A percentile compares a stretch with the other conserved stretches of the same genome.
phyloP scores from a whole-genome alignment of 2,329 filamentous ascomycete genomes.

The Gnomoniopsis sp. region DNA sequence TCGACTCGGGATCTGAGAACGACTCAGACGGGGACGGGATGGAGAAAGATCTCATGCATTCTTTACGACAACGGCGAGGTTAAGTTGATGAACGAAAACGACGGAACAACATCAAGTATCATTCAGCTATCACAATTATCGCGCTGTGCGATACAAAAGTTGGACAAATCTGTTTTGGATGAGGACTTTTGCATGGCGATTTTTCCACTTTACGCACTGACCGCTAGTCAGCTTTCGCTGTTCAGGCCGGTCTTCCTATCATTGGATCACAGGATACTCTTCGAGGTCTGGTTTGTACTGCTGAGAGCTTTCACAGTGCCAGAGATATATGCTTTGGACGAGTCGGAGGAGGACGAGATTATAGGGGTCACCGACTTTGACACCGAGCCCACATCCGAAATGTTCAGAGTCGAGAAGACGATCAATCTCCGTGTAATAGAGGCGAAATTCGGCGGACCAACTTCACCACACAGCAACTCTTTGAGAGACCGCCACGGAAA shows the following conservation, averaged over 20 bases:
- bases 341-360: constrained; percentile 39
- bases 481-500: constrained; percentile 30
- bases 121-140: constrained; percentile 88
- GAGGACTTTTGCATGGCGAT: constrained; percentile 94
- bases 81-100: constrained; percentile 83
- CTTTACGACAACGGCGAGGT: constrained; percentile 93
- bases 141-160: constrained; percentile 82
- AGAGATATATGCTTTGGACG: constrained; percentile 72
- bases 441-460: constrained; percentile 53
- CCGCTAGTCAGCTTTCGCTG: constrained; percentile 68
- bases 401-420: constrained; percentile 61
- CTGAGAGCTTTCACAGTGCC: constrained; percentile 88
- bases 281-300: constrained; percentile 95
- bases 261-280: constrained; percentile 81
- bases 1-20: constrained; percentile 56
- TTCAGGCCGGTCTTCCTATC: constrained; percentile 88
- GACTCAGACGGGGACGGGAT: constrained; percentile 60
- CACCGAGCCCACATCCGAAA: constrained; percentile 40
- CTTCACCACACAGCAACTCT: constrained; percentile 23
- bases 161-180: constrained; percentile 86
- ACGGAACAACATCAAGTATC: constrained; percentile 73
- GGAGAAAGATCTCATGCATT: constrained; percentile 88
- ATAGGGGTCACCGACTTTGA: constrained; percentile 39
- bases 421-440: constrained; percentile 58
- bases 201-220: constrained; percentile 85